Conservation (phyloP, 345 rosid genomes). For the Isatis tinctoria region DNA sequence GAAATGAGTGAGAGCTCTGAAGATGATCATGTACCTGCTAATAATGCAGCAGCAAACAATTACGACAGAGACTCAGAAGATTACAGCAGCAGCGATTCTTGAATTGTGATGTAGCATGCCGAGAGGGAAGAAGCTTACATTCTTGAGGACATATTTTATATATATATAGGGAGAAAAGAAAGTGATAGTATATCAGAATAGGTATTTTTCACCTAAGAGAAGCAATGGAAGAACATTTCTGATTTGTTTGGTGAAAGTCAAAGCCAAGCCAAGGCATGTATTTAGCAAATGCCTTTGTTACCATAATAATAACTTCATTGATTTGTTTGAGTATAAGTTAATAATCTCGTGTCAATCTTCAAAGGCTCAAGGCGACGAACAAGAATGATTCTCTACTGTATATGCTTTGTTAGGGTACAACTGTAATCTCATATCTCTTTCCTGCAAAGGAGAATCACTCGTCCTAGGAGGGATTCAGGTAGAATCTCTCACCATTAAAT, state of each 20-base stretch:
- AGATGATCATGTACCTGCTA: conserved; percentile 30
- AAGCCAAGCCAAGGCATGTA: conserved; percentile 26
- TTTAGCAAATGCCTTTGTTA: conserved; percentile 28
- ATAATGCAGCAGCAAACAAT: conserved; percentile 36
- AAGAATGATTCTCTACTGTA: not conserved
- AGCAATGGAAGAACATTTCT: conserved; percentile 22
- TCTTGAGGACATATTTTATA: conserved; percentile 17
- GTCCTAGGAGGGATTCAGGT: conserved; percentile 8
- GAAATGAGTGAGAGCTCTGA: conserved; percentile 55
- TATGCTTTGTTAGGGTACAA: not conserved
- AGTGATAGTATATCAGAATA: conserved; percentile 26
- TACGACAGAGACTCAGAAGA: conserved; percentile 52
- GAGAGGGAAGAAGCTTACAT: conserved; percentile 19
- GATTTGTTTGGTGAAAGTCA: conserved; percentile 24
- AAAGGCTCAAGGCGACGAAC: not conserved
- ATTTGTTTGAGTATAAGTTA: conserved; percentile 4
- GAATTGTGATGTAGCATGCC: conserved; percentile 8
- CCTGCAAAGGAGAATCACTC: not conserved
- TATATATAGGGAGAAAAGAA: conserved; percentile 7
- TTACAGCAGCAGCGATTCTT: conserved; percentile 73
- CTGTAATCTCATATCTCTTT: not conserved
- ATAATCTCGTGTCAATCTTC: conserved; percentile 5
- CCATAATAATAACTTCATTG: conserved; percentile 11
- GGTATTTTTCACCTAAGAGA: conserved; percentile 19
- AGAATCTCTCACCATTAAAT: conserved; percentile 17